These are phyloP conservation scores for Mycena epipterygia DNA, from an alignment of 768 basidiomycete species.

Conservation along the genomic window DNA sequence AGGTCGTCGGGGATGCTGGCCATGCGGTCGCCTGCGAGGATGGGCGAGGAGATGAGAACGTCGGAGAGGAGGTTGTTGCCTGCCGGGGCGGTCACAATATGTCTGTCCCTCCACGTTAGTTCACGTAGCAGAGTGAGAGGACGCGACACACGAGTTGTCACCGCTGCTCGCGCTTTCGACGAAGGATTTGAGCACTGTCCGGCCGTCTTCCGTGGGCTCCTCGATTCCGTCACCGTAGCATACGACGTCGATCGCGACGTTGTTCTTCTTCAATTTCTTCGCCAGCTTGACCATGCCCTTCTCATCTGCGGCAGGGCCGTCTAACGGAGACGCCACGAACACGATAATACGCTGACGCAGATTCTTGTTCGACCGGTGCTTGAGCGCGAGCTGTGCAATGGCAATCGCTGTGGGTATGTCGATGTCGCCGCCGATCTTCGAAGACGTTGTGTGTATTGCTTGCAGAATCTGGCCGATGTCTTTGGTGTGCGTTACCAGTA, in stretches of 20 bases:
- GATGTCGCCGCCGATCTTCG: conserved; percentile 83
- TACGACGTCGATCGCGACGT: conserved; percentile 94
- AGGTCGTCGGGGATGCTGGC: conserved; percentile 77
- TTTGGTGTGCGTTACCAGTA: conserved; percentile 95
- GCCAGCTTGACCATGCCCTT: conserved; percentile 89
- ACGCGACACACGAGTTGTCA: conserved; percentile 85
- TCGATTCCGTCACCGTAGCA: conserved; percentile 93
- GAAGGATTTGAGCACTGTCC: conserved; percentile 80
- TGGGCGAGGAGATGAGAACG: conserved; percentile 80
- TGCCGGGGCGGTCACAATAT: conserved; percentile 84
- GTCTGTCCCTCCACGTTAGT: conserved; percentile 61
- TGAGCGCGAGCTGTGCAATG: conserved; percentile 95
- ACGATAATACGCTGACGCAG: conserved; percentile 96
- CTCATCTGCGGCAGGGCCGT: conserved; percentile 77
- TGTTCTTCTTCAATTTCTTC: conserved; percentile 99
- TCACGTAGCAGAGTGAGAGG: not conserved
- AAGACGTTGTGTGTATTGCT: conserved; percentile 78
- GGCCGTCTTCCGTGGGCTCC: conserved; percentile 69
- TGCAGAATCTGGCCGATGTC: conserved; percentile 93
- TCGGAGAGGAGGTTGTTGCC: conserved; percentile 89
- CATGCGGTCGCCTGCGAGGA: conserved; percentile 83
- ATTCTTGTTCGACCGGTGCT: conserved; percentile 99
- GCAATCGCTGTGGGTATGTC: conserved; percentile 93
- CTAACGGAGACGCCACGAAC: conserved; percentile 92
- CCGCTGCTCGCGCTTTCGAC: conserved; percentile 84